These are phyloP conservation scores for Hondaea fermentalgiana DNA, from an alignment of 108 stramenopile species.

Conservation along the genomic window DNA sequence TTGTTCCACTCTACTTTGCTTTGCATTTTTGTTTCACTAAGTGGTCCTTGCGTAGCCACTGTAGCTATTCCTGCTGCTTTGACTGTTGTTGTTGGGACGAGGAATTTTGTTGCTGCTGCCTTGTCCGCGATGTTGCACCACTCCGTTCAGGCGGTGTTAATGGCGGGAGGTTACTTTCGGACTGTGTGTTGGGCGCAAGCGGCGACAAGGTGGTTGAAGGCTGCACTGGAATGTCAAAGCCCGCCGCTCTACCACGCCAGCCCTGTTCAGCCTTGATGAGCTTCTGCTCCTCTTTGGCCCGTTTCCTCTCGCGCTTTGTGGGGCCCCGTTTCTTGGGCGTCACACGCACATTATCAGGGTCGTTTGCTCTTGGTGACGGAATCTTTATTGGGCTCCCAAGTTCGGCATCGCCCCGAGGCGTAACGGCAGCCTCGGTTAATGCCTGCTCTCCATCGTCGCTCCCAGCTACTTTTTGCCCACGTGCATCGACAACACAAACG, in stretches of 20 bases:
- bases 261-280: background rate
- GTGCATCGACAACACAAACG: slow-evolving; percentile 66
- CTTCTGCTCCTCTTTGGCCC: slow-evolving; percentile 6
- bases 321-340: background rate
- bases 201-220: background rate
- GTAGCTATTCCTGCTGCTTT: no score
- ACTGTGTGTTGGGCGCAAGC: background rate
- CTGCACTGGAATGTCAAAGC: slow-evolving; percentile 21
- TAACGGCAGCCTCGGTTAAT: background rate
- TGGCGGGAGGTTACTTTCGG: background rate
- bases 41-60: no score
- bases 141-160: background rate
- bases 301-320: background rate
- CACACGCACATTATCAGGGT: background rate
- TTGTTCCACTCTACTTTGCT: no score
- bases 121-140: no score
- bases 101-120: no score
- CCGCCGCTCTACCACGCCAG: slow-evolving; percentile 27
- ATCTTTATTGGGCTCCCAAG: background rate
- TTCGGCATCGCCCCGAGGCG: background rate
- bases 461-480: slow-evolving; percentile 41
- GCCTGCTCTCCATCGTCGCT: background rate
- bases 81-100: no score
- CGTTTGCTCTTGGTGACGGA: background rate
- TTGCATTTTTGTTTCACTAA: no score